Evolutionary conservation across 2,329 filamentous ascomycete genomes (phyloP), one percentile per base, ranked within the genome.

Genomic region (Achaetomium macrosporum): DNA sequence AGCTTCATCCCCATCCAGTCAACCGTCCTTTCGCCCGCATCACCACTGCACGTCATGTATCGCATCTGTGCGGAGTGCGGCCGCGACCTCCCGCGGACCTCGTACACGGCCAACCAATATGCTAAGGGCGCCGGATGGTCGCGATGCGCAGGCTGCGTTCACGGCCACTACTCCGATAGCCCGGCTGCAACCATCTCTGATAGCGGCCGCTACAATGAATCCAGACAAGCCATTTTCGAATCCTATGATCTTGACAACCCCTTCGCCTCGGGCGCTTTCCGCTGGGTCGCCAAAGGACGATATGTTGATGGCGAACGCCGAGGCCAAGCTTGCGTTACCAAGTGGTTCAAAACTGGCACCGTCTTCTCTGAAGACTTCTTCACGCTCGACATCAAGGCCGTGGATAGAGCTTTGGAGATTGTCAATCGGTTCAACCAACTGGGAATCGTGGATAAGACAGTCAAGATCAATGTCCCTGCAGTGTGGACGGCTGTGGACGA

Each of bases 271-370:
- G 63, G 65, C 9, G 42, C 59, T 1, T 68, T 67, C 50, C 61
- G 63, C 17, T 62, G 53, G 55, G 66, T 68, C 7, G 61, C 61
- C 19, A 60, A 57, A 31, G 67, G 67, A 1, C 56, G 1, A 6
- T 72, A 73, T 53, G 62, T 19, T 2, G 33, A 15, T 2, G 69
- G 68, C 13, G 9, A 37, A 12, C 64, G 69, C 12, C n/a, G 8
- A 0, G 69, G 66, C 33, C 61, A 72, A 51, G 40, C 55, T 12
- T 70, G 68, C 41, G 69, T 72, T 13, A 2, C 29, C 42, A 73
- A 72, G 51, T 69, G 68, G 65, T 73, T 72, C 62, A 73, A 71
- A 59, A 64, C 62, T 0, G 68, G 67, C 10, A 58, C 59, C 1
- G 66, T 68, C 45, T 71, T 67, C 47, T 63, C 65, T 35, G 47